Base-by-base conservation (phyloP, 495 filamentous ascomycete genomes). In the Tricharina praecox region DNA sequence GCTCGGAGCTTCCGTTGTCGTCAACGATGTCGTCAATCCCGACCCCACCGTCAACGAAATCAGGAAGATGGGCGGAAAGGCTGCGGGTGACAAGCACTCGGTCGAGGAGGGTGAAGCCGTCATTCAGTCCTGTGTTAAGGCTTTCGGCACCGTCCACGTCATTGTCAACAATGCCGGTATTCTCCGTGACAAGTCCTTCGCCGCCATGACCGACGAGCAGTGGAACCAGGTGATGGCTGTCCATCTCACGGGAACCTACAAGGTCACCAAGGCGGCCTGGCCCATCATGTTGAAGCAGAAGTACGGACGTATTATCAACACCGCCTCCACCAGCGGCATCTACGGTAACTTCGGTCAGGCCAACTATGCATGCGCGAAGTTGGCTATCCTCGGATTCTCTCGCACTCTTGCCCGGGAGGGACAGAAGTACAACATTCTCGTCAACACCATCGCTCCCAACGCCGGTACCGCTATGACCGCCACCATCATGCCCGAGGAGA, bases 271-370 rank as follows among this genome's bases (percentile, higher is more conserved):
- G 72, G 90, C 90, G 50, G 90, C 90, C 13, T 97, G 92, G 92
- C 92, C 90, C 40, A 80, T 87, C 66, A 82, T 97, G 70, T 72
- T 96, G 24, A 94, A 95, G 74, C 92, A 97, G 69, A 96, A 94
- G 74, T 96, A 95, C 53, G 90, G 90, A 52, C 84, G 90, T 59
- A 73, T 97, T 45, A 72, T 97, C 63, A 97, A 97, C 71, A 97
- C 90, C 48, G 85, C 90, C 13, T 92, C 82, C 39, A 94, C 90
- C 30, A 87, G 81, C 61, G 90, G 90, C 66, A 95, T 97, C 67
- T 97, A 97, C 58, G 90, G 90, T 53, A 97, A 94, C 72, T 97
- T 97, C 57, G 90, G 90, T 47, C 90, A 97, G 68, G 86, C 90
- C 57, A 96, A 97, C 70, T 97, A 97, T 64, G 77, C 90, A 44